Base-by-base conservation (phyloP, 2,329 filamentous ascomycete species). In the Alternaria panax region DNA sequence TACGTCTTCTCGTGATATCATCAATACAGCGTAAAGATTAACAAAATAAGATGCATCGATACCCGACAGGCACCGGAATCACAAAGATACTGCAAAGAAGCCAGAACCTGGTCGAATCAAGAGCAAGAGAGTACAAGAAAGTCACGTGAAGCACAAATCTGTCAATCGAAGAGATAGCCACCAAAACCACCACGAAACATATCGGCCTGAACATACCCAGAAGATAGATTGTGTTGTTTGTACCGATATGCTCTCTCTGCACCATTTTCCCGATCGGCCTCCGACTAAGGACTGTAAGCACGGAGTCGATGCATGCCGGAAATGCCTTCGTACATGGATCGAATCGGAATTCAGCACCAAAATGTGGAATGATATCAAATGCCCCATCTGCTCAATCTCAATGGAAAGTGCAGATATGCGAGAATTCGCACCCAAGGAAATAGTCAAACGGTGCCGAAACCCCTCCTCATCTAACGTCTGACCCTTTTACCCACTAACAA, bases 301-400 rank as follows among this genome's bases (percentile, higher is more conserved):
- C 57, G 52, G 57, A 1, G 52, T 62, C 7, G 64, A 74, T n/a
- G 75, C 73, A 14, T 82, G 80, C 61, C 62, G 59, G 4, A 65
- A 72, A 9, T 82, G 80, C 51, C 68, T 81, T 6, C 65, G 74
- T 16, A 62, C 60, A 30, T 82, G 80, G 80, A 73, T 81, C n/a
- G 57, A 64, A 5, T 71, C 73, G 1, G 74, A 79, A 50, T 75
- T 80, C 51, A 61, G 65, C 7, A 57, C 62, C 7, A 79, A 78
- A 53, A 69, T 78, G 2, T 83, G 81, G 80, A 79, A 81, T 32
- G 77, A 82, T 9, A 80, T 87, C 40, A 75, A 74, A 43, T 88
- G 86, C 51, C 84, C 85, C 3, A 41, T 47, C 6, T 88, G 86
- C 62, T 65, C 77, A 3, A 75, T 73, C 25, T 63, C 67, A 0